These are phyloP conservation scores for Penicillium oxalicum DNA, from an alignment of 2,329 filamentous ascomycete species.

Conservation along the genomic window DNA sequence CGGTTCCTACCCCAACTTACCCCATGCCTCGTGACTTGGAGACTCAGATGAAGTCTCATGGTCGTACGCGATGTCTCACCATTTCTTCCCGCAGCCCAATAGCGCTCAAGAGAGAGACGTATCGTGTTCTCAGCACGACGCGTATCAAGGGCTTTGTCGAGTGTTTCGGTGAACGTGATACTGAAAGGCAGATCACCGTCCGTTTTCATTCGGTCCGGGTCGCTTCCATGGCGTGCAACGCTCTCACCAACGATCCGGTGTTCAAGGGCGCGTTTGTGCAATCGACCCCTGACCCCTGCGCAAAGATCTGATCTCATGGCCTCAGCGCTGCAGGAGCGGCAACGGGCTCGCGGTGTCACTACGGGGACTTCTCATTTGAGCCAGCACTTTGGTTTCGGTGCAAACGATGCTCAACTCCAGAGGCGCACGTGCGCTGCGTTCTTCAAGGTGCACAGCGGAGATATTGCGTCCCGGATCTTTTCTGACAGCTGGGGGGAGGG, in stretches of 20 bases:
- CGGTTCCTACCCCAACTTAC: slow-evolving; percentile 10
- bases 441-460: too few relatives aligned
- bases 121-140: background rate
- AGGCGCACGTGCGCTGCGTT: too few relatives aligned
- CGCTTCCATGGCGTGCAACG: slow-evolving; percentile 2
- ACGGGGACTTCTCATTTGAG: too few relatives aligned
- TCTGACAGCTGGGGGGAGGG: too few relatives aligned
- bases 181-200: background rate
- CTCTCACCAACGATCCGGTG: background rate
- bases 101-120: background rate
- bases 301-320: background rate
- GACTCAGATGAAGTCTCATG: slow-evolving; percentile 2
- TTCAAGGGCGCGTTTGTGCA: background rate
- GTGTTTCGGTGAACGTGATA: slow-evolving; percentile 6
- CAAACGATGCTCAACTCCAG: too few relatives aligned
- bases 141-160: slow-evolving; percentile 1
- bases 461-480: too few relatives aligned
- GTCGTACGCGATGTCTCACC: too few relatives aligned
- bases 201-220: slow-evolving; percentile 10
- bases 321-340: too few relatives aligned
- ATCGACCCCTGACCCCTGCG: background rate
- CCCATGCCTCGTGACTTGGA: background rate
- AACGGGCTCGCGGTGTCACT: too few relatives aligned
- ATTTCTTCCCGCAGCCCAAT: too few relatives aligned
- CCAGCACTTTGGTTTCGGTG: too few relatives aligned